Evolutionary conservation across 495 filamentous ascomycete species (phyloP).

Genomic region (Daldinia loculata): DNA sequence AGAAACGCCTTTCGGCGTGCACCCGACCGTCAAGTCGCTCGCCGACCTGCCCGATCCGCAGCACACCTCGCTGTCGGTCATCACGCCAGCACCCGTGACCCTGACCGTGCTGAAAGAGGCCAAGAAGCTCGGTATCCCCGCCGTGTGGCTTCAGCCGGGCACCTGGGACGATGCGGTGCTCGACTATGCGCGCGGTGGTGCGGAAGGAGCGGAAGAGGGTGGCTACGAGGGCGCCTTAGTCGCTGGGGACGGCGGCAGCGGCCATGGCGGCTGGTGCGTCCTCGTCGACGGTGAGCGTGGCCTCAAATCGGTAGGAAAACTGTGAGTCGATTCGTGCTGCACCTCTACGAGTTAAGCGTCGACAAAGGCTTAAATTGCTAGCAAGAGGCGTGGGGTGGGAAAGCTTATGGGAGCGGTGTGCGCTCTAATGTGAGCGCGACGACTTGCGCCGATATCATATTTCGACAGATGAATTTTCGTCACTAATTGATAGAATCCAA

Average conservation of each 20-base stretch:
- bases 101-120: constrained; percentile 77
- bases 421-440: constrained; percentile 15
- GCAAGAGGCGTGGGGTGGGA: constrained; percentile 29
- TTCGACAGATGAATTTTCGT: constrained; percentile 1
- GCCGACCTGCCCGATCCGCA: constrained; percentile 67
- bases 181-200: constrained; percentile 66
- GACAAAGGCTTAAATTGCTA: constrained; percentile 36
- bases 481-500: constrained; percentile 17
- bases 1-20: constrained; percentile 54
- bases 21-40: constrained; percentile 73
- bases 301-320: constrained; percentile 66
- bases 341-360: background rate
- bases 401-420: constrained; percentile 32
- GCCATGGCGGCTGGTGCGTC: constrained; percentile 88
- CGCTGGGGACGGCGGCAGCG: constrained; percentile 70
- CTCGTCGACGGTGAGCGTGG: constrained; percentile 86
- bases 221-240: constrained; percentile 71
- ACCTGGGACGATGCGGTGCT: constrained; percentile 80
- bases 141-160: constrained; percentile 93
- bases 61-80: constrained; percentile 81
- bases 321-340: constrained; percentile 33
- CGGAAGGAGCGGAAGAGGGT: constrained; percentile 50
- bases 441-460: background rate
- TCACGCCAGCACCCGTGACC: constrained; percentile 85
- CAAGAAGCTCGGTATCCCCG: constrained; percentile 75